phyloP scores from a whole-genome alignment of 225 moss, liverwort and hornwort genomes.

The Pseudisothecium myosuroides region DNA sequence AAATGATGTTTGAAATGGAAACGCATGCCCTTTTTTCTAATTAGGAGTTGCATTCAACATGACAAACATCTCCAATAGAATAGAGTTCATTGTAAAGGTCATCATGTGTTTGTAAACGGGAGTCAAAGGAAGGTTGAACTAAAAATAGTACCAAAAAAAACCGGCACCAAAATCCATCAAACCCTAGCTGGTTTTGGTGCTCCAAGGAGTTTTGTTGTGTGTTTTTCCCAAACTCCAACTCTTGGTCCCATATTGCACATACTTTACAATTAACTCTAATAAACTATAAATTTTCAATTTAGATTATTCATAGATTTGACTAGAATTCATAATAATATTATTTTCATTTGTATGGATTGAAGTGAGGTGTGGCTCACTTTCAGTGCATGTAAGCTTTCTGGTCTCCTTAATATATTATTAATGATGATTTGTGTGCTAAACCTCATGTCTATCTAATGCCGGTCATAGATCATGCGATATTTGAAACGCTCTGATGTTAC shows the following conservation, averaged over 20 bases:
- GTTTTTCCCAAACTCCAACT: too few species aligned
- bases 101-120: too few species aligned
- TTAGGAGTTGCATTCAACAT: accelerated
- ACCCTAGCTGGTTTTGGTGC: too few species aligned
- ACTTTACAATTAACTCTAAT: too few species aligned
- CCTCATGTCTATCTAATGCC: background rate
- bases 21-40: background rate
- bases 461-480: background rate
- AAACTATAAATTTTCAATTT: background rate
- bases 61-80: background rate
- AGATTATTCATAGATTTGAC: background rate
- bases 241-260: too few species aligned
- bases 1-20: background rate
- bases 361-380: background rate
- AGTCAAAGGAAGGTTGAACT: too few species aligned
- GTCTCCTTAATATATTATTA: too few species aligned
- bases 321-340: background rate
- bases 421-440: background rate
- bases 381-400: background rate
- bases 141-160: too few species aligned
- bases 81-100: too few species aligned
- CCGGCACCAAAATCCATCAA: too few species aligned
- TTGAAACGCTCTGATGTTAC: background rate
- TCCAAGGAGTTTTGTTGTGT: too few species aligned
- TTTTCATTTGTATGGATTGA: background rate